Conservation (phyloP, 179 eudicot genomes). For the Beta macrorhiza region DNA sequence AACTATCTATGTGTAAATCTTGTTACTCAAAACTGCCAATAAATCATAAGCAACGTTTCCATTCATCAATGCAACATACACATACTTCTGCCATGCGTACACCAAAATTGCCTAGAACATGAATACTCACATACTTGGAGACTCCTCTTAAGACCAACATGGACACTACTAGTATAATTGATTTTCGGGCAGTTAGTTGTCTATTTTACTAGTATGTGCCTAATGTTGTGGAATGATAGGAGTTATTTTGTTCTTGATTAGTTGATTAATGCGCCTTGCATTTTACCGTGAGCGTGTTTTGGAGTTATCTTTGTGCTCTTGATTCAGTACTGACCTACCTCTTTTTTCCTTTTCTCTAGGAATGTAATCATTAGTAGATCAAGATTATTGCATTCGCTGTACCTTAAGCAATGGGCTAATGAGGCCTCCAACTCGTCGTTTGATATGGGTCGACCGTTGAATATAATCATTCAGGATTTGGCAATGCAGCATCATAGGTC, state of each 20-base stretch:
- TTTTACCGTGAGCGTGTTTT: background rate
- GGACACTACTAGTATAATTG: no score
- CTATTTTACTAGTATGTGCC: background rate
- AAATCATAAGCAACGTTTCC: no score
- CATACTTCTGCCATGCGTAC: no score
- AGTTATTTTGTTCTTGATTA: background rate
- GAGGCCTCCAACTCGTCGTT: slow-evolving; percentile 23
- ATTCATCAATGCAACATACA: no score
- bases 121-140: no score
- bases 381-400: slow-evolving; percentile 43
- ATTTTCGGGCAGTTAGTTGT: no score
- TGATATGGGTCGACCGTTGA: slow-evolving; percentile 38
- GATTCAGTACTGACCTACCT: slow-evolving; percentile 7
- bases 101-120: no score
- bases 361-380: slow-evolving; percentile 40
- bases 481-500: slow-evolving; percentile 59
- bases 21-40: no score
- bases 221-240: background rate
- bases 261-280: background rate
- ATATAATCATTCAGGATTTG: slow-evolving; percentile 45
- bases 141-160: no score
- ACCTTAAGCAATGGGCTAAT: slow-evolving; percentile 37
- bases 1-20: no score
- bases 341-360: slow-evolving; percentile 40
- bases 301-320: background rate